Evolutionary conservation across 2,329 filamentous ascomycete species (phyloP), one percentile per base, ranked within the genome.

Genomic region (Cyanodermella asteris): DNA sequence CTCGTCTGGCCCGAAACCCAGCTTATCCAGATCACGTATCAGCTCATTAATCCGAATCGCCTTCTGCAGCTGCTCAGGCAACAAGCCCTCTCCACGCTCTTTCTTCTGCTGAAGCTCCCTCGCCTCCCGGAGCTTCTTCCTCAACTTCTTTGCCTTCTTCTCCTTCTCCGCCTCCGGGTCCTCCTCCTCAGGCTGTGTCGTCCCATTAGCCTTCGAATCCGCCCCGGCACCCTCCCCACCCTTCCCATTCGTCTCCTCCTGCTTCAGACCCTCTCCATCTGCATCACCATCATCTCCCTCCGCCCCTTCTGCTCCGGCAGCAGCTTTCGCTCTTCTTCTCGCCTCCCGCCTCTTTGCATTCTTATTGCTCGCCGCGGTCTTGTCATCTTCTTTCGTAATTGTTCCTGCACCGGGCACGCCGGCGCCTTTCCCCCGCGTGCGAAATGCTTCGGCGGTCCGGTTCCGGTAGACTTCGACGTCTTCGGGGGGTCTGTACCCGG

Each of bases 391-490:
- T 5, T 61, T 60, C 23, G 64, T 64, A 31, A 56, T 34, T 3
- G 42, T 38, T 26, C 66, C 64, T 2, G 80, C 75, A 13, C 84
- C 84, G 4, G 80, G 77, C 4, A 91, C 63, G 13, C 64, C 73
- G 29, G 48, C 54, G 29, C 64, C 69, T 33, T 55, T 61, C 14
- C 64, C 67, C 26, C 78, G 69, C 37, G 67, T 80, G 43, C 80
- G 80, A 54, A 76, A 91, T 24, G 67, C 69, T 45, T 87, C 75
- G 24, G 82, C 82, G 2, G 72, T 81, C 29, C 77, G 72, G 49
- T 91, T 93, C 55, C 81, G 90, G 63, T 97, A 97, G 22, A 91
- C 60, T 44, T 93, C 81, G 34, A 94, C 73, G 49, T 97, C 87
- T 52, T 97, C 87, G 1, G 82, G 80, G 2, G 87, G 90, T 17